Evolutionary conservation across 2,329 filamentous ascomycete genomes (phyloP), one percentile per base, ranked within the genome.

Genomic region (Claviceps monticola): DNA sequence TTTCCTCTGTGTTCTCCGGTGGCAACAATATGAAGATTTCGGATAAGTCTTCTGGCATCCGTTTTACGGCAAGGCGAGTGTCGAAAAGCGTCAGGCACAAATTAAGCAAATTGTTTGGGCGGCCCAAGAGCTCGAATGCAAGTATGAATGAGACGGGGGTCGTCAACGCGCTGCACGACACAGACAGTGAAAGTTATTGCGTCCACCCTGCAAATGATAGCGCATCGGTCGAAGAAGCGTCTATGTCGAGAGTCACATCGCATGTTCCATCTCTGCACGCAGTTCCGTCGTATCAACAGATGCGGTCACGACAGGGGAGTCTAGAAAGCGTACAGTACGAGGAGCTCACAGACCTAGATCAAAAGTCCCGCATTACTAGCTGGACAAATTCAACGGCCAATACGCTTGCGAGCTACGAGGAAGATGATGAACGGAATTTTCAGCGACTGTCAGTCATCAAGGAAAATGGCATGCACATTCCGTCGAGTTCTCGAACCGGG

Each of bases 351-450:
- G 60, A 59, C 1, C 69, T 65, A 14, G 74, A 78, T 41, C 74
- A 79, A 19, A 77, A 70, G 56, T 84, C 81, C n/a, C 70, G 83
- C 21, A 78, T 86, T 49, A 86, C 83, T 2, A 88, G 84, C 62
- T 88, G 84, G 84, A 77, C 76, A 4, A 79, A 80, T 55, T 85
- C 83, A 0, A 78, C 76, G 1, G 71, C 73, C 1, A 74, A 74
- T 52, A 80, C 76, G 2, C 74, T 77, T 2, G 65, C 73, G 5
- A 78, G 66, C 62, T 53, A 73, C 45, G 66, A 53, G 17, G 53
- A 48, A 4, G 60, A 61, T 51, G 66, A 61, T 1, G 73, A 77
- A 54, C 66, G 74, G 70, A 70, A 78, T 54, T 63, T 69, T 17
- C 75, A 83, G 58, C 74, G 79, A 1, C 66, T 85, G n/a, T 82